These are phyloP conservation scores for Coccinonectria pachysandricola DNA, from an alignment of 2,329 filamentous ascomycete species.

Conservation along the genomic window DNA sequence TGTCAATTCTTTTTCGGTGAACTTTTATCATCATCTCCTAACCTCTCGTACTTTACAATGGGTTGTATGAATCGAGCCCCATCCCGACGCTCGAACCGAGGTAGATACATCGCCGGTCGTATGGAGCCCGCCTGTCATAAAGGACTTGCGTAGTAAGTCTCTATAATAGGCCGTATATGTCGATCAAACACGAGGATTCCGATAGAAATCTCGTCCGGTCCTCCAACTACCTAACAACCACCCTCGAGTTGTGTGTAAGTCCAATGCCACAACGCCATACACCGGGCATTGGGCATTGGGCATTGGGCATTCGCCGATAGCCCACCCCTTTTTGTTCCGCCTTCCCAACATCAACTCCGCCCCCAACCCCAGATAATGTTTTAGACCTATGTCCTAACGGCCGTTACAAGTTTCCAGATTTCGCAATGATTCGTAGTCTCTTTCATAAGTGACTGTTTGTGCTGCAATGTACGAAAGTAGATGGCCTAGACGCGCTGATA, in stretches of 20 bases:
- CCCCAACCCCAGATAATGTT: no score
- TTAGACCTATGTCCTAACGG: no score
- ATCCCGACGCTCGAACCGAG: conserved; percentile 4
- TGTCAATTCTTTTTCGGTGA: conserved; percentile 3
- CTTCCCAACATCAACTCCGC: conserved; percentile 15
- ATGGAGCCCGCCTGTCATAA: conserved; percentile 7
- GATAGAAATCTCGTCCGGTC: no score
- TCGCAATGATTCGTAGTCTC: no score
- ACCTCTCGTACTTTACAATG: conserved; percentile 17
- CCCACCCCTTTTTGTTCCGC: conserved; percentile 11
- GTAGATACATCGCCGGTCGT: conserved; percentile 4
- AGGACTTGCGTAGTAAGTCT: conserved; percentile 5
- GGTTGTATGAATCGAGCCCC: conserved; percentile 7
- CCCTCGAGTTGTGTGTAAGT: no score
- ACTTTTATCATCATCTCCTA: conserved; percentile 13
- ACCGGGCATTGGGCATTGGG: conserved; percentile 15
- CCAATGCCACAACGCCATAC: conserved; percentile 21
- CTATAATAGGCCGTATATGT: conserved; percentile 4
- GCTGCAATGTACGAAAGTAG: no score
- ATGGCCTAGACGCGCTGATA: conserved; percentile 65
- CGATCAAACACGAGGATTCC: no score
- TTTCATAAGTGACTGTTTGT: no score
- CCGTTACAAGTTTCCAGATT: no score
- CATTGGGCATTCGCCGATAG: conserved; percentile 12
- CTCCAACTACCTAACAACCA: no score